These are phyloP conservation scores for Kurtzmaniella cleridarum DNA, from an alignment of 805 yeast genomes.

Conservation along the genomic window DNA sequence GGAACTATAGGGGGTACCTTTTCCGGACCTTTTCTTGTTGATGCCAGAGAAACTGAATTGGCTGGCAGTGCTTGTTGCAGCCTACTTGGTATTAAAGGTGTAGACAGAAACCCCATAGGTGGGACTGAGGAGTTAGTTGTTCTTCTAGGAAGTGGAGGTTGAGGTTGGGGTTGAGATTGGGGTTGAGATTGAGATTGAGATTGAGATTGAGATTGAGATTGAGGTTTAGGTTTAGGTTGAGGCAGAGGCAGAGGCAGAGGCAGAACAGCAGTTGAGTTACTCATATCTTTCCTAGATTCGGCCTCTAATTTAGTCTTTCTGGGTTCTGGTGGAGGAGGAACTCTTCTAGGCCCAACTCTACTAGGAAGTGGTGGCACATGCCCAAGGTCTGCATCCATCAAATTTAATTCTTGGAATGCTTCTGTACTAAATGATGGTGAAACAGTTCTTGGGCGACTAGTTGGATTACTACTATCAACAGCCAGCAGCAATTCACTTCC, in stretches of 20 bases:
- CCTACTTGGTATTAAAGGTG: conserved; percentile 35
- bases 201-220: conserved; percentile 15
- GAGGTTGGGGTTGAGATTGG: conserved; percentile 1
- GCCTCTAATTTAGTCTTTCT: conserved; percentile 6
- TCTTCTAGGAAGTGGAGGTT: conserved; percentile 7
- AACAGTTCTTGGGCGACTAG: too few relatives aligned
- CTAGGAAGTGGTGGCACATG: conserved; percentile 19
- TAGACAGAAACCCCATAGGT: conserved; percentile 31
- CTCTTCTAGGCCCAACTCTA: conserved; percentile 17
- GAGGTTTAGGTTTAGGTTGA: too few relatives aligned
- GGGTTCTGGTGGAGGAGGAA: conserved; percentile 27
- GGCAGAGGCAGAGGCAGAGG: conserved; percentile 4
- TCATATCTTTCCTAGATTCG: conserved; percentile 3
- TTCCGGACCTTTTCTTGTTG: conserved; percentile 11
- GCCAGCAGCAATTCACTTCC: too few relatives aligned
- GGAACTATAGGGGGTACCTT: not conserved
- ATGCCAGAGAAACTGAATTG: conserved; percentile 26
- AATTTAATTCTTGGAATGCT: conserved; percentile 30
- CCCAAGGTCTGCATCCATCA: conserved; percentile 24
- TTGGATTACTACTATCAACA: too few relatives aligned
- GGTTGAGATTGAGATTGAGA: conserved; percentile 1
- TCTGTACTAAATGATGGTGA: conserved; percentile 17
- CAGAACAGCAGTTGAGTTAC: not conserved
- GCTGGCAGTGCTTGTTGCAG: conserved; percentile 11
- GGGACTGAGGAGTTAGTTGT: conserved; percentile 4